Percentiles rank a stretch among this genome's conserved stretches.
Evolutionary conservation across 257 asterid genomes (phyloP).

Genomic region (Nemophila menziesii): DNA sequence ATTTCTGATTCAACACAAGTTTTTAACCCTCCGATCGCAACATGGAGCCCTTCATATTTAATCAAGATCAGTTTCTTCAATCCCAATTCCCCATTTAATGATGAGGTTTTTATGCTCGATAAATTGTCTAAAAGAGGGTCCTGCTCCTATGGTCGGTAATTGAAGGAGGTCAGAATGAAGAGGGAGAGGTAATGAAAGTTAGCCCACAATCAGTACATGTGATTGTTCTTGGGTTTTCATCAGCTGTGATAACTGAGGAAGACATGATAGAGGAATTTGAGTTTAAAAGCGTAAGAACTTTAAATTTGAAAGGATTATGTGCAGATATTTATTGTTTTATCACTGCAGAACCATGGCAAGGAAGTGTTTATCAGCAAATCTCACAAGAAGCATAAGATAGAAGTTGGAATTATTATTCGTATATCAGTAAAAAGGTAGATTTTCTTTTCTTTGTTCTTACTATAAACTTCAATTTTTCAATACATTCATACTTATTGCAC

Average conservation of each 20-base stretch:
- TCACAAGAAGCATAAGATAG: slow-evolving; percentile 48
- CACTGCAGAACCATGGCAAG: slow-evolving; percentile 47
- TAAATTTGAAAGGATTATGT: slow-evolving; percentile 4
- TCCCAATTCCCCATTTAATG: too few species aligned
- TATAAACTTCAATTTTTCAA: background rate
- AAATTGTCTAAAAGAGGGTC: too few species aligned
- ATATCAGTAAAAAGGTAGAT: slow-evolving; percentile 55
- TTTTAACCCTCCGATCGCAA: too few species aligned
- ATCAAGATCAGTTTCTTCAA: too few species aligned
- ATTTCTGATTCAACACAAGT: too few species aligned
- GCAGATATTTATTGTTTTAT: slow-evolving; percentile 4
- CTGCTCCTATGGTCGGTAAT: too few species aligned
- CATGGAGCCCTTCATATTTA: too few species aligned
- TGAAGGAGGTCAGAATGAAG: too few species aligned
- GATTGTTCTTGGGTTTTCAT: slow-evolving; percentile 69
- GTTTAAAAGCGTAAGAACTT: slow-evolving; percentile 41
- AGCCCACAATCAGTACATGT: slow-evolving; percentile 46
- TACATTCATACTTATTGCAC: background rate
- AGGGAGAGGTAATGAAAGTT: slow-evolving; percentile 70
- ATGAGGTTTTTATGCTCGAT: too few species aligned
- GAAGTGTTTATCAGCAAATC: slow-evolving; percentile 41
- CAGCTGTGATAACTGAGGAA: slow-evolving; percentile 44
- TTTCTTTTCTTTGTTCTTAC: background rate
- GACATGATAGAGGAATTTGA: slow-evolving; percentile 57
- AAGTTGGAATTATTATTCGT: slow-evolving; percentile 56